Conservation (phyloP, 495 filamentous ascomycete species). For the Clavariopsis aquatica region DNA sequence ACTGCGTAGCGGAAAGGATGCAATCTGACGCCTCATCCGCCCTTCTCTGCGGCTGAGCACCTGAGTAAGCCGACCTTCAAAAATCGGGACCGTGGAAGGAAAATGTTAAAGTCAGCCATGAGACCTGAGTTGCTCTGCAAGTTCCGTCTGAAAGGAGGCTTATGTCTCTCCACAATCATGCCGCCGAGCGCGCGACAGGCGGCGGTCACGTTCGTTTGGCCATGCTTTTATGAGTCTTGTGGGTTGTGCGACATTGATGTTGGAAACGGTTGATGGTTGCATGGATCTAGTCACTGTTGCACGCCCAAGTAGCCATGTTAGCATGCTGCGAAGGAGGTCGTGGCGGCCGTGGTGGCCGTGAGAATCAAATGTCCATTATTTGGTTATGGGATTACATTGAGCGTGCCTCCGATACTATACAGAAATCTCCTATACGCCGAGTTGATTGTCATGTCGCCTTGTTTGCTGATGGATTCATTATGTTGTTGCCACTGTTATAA, state of each 20-base stretch:
- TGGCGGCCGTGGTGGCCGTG: background rate
- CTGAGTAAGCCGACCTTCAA: slow-evolving; percentile 4
- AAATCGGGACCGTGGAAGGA: background rate
- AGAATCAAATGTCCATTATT: background rate
- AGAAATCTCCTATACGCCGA: background rate
- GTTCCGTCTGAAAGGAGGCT: background rate
- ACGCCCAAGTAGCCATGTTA: background rate
- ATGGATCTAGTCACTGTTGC: no score
- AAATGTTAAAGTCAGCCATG: background rate
- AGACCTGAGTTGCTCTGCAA: background rate
- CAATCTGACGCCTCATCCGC: background rate
- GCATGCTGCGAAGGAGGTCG: background rate
- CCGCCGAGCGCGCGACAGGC: background rate
- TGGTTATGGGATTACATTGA: background rate
- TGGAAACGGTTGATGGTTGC: no score
- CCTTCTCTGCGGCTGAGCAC: slow-evolving; percentile 6
- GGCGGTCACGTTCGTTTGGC: background rate
- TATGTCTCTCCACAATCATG: background rate
- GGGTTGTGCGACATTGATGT: no score
- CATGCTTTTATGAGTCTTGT: no score
- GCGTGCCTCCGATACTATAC: background rate
- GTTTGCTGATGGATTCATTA: background rate
- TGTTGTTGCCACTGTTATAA: background rate
- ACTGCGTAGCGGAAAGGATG: background rate
- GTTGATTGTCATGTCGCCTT: background rate